A percentile compares a stretch with the other conserved stretches of the same genome.
Evolutionary conservation across 2,329 filamentous ascomycete genomes (phyloP).

Genomic region (Cyphellophora attinorum): DNA sequence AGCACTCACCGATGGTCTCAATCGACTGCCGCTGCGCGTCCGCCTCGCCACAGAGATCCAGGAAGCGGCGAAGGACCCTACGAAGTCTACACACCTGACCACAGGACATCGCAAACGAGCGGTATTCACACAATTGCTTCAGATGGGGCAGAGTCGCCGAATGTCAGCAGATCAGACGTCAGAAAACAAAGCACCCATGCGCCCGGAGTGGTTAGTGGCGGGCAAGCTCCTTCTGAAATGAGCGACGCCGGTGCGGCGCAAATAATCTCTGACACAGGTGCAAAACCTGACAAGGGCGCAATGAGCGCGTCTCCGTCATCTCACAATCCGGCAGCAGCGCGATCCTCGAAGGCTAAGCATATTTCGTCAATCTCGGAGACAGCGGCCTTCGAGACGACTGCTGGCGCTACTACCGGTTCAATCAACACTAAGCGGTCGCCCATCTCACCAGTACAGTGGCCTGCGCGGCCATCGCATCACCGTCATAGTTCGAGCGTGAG

Average conservation of each 20-base stretch:
- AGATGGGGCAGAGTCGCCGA: not conserved
- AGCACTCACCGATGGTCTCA: not conserved
- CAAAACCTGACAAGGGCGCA: not conserved
- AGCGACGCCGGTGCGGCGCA: not conserved
- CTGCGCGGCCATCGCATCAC: not conserved
- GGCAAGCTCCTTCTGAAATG: not conserved
- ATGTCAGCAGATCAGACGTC: slow-evolving; percentile 4
- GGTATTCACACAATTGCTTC: no score
- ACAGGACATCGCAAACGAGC: no score
- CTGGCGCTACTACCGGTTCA: not conserved
- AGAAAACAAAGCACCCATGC: slow-evolving; percentile 7
- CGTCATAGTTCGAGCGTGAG: not conserved
- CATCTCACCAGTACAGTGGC: not conserved
- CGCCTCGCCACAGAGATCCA: not conserved
- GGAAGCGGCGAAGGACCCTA: not conserved
- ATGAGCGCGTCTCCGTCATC: not conserved
- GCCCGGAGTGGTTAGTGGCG: slow-evolving; percentile 7
- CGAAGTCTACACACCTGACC: not conserved
- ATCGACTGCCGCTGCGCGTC: not conserved
- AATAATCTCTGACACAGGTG: not conserved
- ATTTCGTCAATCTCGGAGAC: no score
- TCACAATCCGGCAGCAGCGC: not conserved
- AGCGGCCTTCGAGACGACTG: not conserved
- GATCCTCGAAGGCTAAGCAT: not conserved
- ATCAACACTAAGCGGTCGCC: not conserved